Base-by-base conservation (phyloP, 2,329 filamentous ascomycete genomes). In the Myotisia sp. region DNA sequence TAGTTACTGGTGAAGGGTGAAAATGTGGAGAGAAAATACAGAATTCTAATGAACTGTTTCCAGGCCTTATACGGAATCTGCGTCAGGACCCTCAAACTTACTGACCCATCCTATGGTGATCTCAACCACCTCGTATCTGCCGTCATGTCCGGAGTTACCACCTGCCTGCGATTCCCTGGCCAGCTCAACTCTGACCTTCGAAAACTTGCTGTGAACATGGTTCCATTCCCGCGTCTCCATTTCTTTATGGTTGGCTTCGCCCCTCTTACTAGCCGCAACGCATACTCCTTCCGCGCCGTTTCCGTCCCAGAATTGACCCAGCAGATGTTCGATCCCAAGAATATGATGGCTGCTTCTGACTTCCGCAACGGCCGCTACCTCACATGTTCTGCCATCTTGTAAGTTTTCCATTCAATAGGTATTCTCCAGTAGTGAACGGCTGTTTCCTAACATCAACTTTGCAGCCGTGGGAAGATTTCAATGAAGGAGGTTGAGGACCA, bases 211-310 rank as follows among this genome's bases (percentile, higher is more conserved):
- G 90, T 98, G 67, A 98, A 98, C 83, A 98, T 98, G 75, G 90
- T 98, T 67, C 90, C 90, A 44, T 98, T 98, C 82, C 90, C 90
- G 51, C 90, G 90, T 85, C 84, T 98, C 45, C 90, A 98, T 70
- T 98, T 98, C 79, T 98, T 98, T 79, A 98, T 98, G 90, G 90
- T 98, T 62, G 90, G 90, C 64, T 98, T 98, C 63, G 87, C 90
- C 65, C 90, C 90, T 60, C 76, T 98, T 56, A 98, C 90, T 63
- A 92, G 84, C 67, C 79, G 80, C 64, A 77, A 78, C 53, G 80
- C 87, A 49, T 66, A 92, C 74, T 84, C 82, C 51, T 98, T 95
- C 87, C 90, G 90, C 60, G 87, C 90, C 49, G 81, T 95, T 64
- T 86, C 79, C 56, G 90, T 98, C 43, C 87, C 90, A 39, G 90